phyloP scores from a whole-genome alignment of 2,329 filamentous ascomycete species.

The Neonectria coccinea region DNA sequence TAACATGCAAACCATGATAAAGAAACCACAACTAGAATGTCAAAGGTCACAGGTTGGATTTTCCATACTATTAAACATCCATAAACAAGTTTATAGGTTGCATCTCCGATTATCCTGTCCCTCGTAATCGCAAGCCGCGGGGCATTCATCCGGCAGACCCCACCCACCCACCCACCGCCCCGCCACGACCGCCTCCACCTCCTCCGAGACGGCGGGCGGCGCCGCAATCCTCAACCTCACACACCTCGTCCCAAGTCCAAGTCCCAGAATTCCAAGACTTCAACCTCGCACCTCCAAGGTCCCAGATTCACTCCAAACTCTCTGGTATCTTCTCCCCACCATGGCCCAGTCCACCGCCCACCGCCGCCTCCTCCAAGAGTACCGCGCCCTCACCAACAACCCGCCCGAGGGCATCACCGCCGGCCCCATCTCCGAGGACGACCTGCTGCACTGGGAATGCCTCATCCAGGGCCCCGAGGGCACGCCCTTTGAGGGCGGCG shows the following conservation, averaged over 20 bases:
- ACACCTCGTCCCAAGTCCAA: too few relatives aligned
- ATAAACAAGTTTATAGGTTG: too few relatives aligned
- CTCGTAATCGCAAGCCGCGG: background rate
- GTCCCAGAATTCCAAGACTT: too few relatives aligned
- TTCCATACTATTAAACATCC: too few relatives aligned
- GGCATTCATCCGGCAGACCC: background rate
- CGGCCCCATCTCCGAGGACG: slow-evolving; percentile 91
- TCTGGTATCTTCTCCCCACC: slow-evolving; percentile 1
- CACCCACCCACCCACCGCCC: background rate
- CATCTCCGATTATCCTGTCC: background rate
- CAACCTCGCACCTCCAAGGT: background rate
- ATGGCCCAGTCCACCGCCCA: slow-evolving; percentile 74
- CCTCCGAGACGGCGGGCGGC: background rate
- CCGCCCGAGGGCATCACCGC: slow-evolving; percentile 98
- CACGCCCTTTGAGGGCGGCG: slow-evolving; percentile 94
- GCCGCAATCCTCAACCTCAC: background rate
- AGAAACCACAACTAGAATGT: too few relatives aligned
- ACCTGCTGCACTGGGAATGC: slow-evolving; percentile 96
- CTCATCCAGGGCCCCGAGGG: slow-evolving; percentile 95
- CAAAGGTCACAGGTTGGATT: too few relatives aligned
- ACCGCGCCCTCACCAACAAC: slow-evolving; percentile 92
- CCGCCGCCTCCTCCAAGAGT: slow-evolving; percentile 93
- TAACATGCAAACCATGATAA: too few relatives aligned
- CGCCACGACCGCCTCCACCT: background rate
- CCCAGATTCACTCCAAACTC: background rate